Conservation (phyloP, 2,329 filamentous ascomycete genomes). For the Thelonectria olida region DNA sequence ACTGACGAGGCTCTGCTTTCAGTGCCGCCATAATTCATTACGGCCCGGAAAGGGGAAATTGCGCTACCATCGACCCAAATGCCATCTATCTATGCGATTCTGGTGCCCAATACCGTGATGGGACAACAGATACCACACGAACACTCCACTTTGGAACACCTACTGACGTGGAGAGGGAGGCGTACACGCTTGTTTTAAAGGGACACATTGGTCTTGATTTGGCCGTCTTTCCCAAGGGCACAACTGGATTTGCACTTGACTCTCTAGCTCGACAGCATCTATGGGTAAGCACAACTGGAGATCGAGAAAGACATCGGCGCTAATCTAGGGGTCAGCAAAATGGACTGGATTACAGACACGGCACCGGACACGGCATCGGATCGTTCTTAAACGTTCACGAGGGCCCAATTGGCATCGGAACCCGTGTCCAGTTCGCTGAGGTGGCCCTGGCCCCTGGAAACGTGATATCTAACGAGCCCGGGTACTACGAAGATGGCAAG, state of each 20-base stretch:
- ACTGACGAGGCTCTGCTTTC: conserved; percentile 15
- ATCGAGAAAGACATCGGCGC: neutral
- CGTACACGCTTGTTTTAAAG: conserved; percentile 94
- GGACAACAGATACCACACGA: conserved; percentile 94
- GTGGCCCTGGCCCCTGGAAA: conserved; percentile 91
- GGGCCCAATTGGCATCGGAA: conserved; percentile 95
- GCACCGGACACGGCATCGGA: conserved; percentile 94
- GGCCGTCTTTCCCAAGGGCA: conserved; percentile 92
- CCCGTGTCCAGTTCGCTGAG: conserved; percentile 88
- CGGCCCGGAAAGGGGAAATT: conserved; percentile 83
- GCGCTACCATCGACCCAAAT: conserved; percentile 83
- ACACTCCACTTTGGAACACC: conserved; percentile 93
- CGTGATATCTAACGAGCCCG: conserved; percentile 94
- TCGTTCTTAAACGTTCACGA: conserved; percentile 98
- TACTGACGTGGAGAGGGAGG: conserved; percentile 82
- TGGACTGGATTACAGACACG: conserved; percentile 94
- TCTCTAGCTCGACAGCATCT: conserved; percentile 88
- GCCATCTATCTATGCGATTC: conserved; percentile 96
- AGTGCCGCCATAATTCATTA: conserved; percentile 98
- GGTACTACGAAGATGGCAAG: conserved; percentile 94
- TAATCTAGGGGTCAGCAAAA: conserved; percentile 51
- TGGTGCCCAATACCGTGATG: conserved; percentile 94
- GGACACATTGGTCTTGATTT: conserved; percentile 90
- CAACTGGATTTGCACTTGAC: conserved; percentile 92
- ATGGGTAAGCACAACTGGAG: conserved; percentile 69